Evolutionary conservation across 2,329 filamentous ascomycete species (phyloP), one percentile per base, ranked within the genome.

Genomic region (Sporothrix brunneoviolacea): DNA sequence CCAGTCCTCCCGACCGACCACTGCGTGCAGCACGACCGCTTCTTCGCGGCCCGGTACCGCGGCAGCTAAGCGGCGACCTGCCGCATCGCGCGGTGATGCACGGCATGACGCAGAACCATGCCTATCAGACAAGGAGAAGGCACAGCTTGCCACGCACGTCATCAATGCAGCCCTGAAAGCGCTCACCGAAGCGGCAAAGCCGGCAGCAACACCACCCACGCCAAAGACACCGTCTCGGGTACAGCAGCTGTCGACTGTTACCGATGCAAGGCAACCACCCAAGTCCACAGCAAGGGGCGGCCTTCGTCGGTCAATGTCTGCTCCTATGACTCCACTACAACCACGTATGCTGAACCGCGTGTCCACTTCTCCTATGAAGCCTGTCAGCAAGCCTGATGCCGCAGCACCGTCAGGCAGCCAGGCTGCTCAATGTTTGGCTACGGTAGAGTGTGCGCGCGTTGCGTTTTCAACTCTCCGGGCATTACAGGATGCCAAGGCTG

Each of bases 161-260:
- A 80, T 89, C 59, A 91, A 91, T 62, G 71, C 73, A 7, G 75
- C 82, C 1, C 71, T 91, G 35, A 89, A 86, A 60, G 74, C 77
- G 9, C 73, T 91, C 4, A 75, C 76, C n/a, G 82, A 86, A 50
- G 81, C 81, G 0, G 72, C 81, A 18, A 89, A 83, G 62, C 65
- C 70, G 2, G 54, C 67, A 4, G 24, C 24, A 28, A 10, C 24
- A 28, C 24, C 24, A 28, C 24, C 60, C 4, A 50, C 18, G 8
- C 54, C 49, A 15, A 38, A 51, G 22, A 41, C 48, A 13, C 28
- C 51, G 15, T 7, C 37, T 3, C 32, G 33, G 9, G 30, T 27
- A 24, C 36, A 44, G 15, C 24, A 46, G 18, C 12, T 36, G 6
- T 30, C 32, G 4, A 12, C 21, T 28, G 28, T 10, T 8, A 33